Base-by-base conservation (phyloP, 257 asterid genomes). In the Gardenia jasminoides region DNA sequence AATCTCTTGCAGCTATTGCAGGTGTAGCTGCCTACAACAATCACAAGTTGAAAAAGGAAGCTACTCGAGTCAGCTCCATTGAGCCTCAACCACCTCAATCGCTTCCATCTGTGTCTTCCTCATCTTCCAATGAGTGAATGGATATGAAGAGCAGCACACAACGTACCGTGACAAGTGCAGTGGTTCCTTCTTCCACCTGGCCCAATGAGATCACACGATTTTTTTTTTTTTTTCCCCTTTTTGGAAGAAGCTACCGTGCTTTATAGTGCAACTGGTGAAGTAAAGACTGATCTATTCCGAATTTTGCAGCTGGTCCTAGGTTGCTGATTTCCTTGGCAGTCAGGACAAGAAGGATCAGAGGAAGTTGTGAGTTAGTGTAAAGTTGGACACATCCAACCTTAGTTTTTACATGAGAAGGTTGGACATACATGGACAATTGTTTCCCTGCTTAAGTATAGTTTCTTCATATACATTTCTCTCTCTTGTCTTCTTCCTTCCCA, bases 11-110 rank as follows among this genome's bases (percentile, higher is more conserved):
- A 95, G 99, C 99, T 58, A 93, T 95, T 76, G 89, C 87, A 48
- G 98, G 99, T 77, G 98, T 95, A 59, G 99, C 93, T 76, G 98
- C 97, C 41, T 95, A 95, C 86, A 95, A 93, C 77, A 93, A 93
- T 83, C 90, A 83, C 88, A 93, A 95, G 91, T 84, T 95, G 89
- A 93, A 92, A 72, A 95, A 86, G 89, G 96, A 88, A 84, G 92
- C 97, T 81, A 75, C 92, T 75, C 87, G 85, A 65, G 83, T 73
- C 79, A 79, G 75, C 82, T 75, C 92, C 59, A 87, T 75, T 2
- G 87, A 87, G 72, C 69, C 87, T 80, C 73, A 71, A 65, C 81
- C 91, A 58, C 61, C 67, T 56, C 83, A 86, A 71, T 83, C 91
- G 31, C 33, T 89, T 76, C 96, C 92, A 24, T 84, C 87, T 75